phyloP scores from a whole-genome alignment of 1,284 basidiomycete species.

The Mycena sp. region DNA sequence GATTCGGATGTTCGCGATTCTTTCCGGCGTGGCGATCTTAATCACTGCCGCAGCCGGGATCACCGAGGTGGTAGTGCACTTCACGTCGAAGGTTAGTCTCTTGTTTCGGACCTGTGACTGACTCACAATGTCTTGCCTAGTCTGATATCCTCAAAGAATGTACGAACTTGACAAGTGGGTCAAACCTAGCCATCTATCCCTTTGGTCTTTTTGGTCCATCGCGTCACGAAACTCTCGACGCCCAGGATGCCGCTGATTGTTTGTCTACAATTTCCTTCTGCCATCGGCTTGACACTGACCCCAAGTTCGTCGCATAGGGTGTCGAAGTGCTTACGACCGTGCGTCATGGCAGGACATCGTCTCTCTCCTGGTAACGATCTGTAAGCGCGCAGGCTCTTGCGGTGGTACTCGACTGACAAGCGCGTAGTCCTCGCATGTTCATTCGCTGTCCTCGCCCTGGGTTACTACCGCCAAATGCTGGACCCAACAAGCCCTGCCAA shows the following conservation, averaged over 20 bases:
- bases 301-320: conserved; percentile 51
- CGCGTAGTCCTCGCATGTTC: conserved; percentile 59
- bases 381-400: conserved; percentile 43
- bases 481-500: conserved; percentile 62
- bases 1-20: conserved; percentile 64
- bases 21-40: conserved; percentile 61
- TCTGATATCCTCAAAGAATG: conserved; percentile 63
- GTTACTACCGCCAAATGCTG: conserved; percentile 75
- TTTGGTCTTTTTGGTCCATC: conserved; percentile 59
- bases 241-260: conserved; percentile 56
- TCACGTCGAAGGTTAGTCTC: conserved; percentile 65
- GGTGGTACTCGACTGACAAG: conserved; percentile 2
- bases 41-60: conserved; percentile 64
- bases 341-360: conserved; percentile 71
- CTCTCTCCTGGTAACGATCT: conserved; percentile 61
- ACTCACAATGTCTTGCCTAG: conserved; percentile 40
- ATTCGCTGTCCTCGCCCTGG: conserved; percentile 69
- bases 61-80: conserved; percentile 70
- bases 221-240: conserved; percentile 42
- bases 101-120: neutral
- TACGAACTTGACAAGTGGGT: conserved; percentile 44
- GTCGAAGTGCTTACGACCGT: conserved; percentile 61
- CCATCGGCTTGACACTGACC: neutral
- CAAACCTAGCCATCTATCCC: conserved; percentile 42
- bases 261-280: conserved; percentile 34